Conservation (phyloP, 306 rosid genomes). For the Quillaja saponaria region DNA sequence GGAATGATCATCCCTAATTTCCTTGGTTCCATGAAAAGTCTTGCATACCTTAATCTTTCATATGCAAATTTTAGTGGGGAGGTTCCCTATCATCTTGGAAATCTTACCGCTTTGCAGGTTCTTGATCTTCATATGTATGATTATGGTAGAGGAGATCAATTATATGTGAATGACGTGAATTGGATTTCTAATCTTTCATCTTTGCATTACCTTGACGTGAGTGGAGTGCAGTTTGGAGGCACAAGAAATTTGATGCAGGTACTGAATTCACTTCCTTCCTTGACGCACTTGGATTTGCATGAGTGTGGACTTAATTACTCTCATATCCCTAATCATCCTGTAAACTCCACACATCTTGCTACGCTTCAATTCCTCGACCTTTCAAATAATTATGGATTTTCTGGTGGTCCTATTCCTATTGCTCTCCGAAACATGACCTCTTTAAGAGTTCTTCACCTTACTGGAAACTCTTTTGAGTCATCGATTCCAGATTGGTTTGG, state of each 20-base stretch:
- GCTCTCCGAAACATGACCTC: background rate
- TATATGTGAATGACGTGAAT: background rate
- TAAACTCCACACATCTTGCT: background rate
- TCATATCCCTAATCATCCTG: constrained; percentile 2
- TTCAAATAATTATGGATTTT: background rate
- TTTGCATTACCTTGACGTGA: background rate
- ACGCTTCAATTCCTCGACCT: constrained; percentile 11
- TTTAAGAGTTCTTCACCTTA: background rate
- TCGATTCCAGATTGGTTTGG: background rate
- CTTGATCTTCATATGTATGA: background rate
- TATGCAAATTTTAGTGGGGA: background rate
- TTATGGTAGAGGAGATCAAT: background rate
- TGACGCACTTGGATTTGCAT: background rate
- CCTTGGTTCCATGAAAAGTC: background rate
- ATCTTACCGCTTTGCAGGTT: background rate
- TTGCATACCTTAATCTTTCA: background rate
- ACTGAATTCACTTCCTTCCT: background rate
- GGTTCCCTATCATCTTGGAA: constrained; percentile 8
- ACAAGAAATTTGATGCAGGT: constrained; percentile 8
- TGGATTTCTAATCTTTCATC: background rate
- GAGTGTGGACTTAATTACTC: background rate
- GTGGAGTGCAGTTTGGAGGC: background rate
- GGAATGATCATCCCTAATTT: background rate
- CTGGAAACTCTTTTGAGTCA: background rate
- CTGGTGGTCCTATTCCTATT: background rate